Base-by-base conservation (phyloP, 768 basidiomycete genomes). In the Boletellus ananas region DNA sequence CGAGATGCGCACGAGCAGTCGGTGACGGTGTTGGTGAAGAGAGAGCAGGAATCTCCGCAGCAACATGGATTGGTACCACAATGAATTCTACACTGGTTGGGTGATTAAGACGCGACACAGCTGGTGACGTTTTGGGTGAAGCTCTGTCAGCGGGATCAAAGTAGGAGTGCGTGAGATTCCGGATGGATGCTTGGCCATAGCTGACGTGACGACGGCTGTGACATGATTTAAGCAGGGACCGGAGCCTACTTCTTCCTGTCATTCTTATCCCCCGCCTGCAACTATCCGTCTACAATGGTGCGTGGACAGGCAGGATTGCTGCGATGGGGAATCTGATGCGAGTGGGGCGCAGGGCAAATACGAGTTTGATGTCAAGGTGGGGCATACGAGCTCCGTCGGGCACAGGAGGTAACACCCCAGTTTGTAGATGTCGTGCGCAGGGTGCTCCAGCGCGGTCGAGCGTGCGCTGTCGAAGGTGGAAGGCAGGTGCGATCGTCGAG, bases 311-410 rank as follows among this genome's bases (percentile, higher is more conserved):
- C 23, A 6, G 10, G 27, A 21, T 5, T 4, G 8, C 14, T 1
- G 34, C n/a, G 34, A 37, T 25, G 25, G 12, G 33, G 17, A 38
- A 12, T 34, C 50, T 60, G 11, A 63, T 37, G 18, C 2, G 36
- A 36, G 17, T 10, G 35, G 6, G 12, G 35, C 37, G 20, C 21
- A 66, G 62, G 51, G 49, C 25, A 40, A 58, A 45, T 93, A 92
- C 72, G 78, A 84, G 67, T 92, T 90, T 64, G 77, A 90, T 59
- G 90, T 93, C 69, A 90, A 90, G 83, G 90, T 87, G 56, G 17
- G 61, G 34, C 8, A 23, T 27, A 27, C 37, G 7, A 23, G 21
- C 13, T 17, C 9, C 10, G 1, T 14, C n/a, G 29, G 8, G 43
- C 34, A 54, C 25, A 17, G n/a, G 20, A 17, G 36, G 34, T 56